These are phyloP conservation scores for Penicillium frequentans DNA, from an alignment of 2,329 filamentous ascomycete species.

Conservation along the genomic window DNA sequence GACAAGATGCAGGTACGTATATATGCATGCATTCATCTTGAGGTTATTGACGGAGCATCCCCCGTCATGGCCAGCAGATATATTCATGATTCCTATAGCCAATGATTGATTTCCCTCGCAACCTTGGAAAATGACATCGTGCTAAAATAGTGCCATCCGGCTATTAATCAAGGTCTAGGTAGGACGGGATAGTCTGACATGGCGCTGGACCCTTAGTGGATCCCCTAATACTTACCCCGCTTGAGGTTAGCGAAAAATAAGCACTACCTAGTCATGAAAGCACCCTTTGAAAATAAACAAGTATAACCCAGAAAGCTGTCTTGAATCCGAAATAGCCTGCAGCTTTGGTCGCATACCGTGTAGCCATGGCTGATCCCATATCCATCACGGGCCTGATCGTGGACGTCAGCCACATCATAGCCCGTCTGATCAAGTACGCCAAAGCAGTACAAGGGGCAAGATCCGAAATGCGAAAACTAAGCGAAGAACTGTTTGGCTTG, in stretches of 20 bases:
- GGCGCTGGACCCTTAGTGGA: neutral
- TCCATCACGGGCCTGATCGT: conserved; percentile 18
- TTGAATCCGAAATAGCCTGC: too few species aligned
- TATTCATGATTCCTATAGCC: too few species aligned
- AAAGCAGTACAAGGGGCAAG: conserved; percentile 16
- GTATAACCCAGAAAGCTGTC: too few species aligned
- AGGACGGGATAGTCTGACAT: neutral
- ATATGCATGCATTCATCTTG: too few species aligned
- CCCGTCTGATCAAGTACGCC: conserved; percentile 16
- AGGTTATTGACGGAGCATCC: too few species aligned
- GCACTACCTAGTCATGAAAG: neutral
- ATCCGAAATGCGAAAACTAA: conserved; percentile 18
- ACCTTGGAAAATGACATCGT: too few species aligned
- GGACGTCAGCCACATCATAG: conserved; percentile 15
- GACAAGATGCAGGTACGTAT: too few species aligned
- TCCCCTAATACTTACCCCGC: neutral
- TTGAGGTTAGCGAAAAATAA: neutral
- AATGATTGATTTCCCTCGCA: too few species aligned
- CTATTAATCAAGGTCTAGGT: too few species aligned
- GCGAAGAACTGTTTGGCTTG: conserved; percentile 20
- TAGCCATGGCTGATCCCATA: conserved; percentile 14
- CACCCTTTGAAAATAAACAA: neutral
- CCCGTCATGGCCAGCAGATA: too few species aligned
- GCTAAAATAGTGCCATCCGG: too few species aligned
- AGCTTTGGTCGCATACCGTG: neutral